phyloP scores from a whole-genome alignment of 139 green algal genomes.

The Diplosphaera chodatii region DNA sequence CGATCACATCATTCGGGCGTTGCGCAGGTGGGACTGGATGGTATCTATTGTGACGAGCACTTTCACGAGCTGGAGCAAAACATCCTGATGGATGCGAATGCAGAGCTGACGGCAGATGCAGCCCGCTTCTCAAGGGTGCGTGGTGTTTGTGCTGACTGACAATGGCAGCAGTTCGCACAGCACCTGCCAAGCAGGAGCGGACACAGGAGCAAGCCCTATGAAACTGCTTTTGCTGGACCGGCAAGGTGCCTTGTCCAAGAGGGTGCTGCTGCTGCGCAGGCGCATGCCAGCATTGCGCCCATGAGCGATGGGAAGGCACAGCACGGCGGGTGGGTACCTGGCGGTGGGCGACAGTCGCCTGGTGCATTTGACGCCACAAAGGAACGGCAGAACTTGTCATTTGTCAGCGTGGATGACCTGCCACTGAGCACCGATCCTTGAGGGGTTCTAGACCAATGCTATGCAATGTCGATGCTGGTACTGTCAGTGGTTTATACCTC shows the following conservation, averaged over 20 bases:
- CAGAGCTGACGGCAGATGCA: not conserved
- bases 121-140: too few species aligned
- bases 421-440: not conserved
- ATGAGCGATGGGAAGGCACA: not conserved
- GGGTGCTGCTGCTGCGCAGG: too few species aligned
- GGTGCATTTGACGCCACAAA: not conserved
- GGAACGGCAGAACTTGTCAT: not conserved
- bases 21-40: slow-evolving; percentile 32
- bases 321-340: not conserved
- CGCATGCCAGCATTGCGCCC: not conserved
- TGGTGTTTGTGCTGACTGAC: too few species aligned
- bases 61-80: slow-evolving; percentile 40
- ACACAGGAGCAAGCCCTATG: too few species aligned
- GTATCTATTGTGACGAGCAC: slow-evolving; percentile 42
- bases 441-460: too few species aligned
- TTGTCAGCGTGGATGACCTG: not conserved
- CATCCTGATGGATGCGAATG: not conserved
- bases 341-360: not conserved
- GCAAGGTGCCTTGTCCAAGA: too few species aligned
- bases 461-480: too few species aligned
- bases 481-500: too few species aligned
- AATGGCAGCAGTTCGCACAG: too few species aligned
- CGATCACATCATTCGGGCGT: too few species aligned
- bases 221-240: too few species aligned
- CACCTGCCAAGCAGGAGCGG: too few species aligned